A percentile compares a stretch with the other conserved stretches of the same genome.
phyloP scores from a whole-genome alignment of 768 basidiomycete genomes.

The Suillus discolor region DNA sequence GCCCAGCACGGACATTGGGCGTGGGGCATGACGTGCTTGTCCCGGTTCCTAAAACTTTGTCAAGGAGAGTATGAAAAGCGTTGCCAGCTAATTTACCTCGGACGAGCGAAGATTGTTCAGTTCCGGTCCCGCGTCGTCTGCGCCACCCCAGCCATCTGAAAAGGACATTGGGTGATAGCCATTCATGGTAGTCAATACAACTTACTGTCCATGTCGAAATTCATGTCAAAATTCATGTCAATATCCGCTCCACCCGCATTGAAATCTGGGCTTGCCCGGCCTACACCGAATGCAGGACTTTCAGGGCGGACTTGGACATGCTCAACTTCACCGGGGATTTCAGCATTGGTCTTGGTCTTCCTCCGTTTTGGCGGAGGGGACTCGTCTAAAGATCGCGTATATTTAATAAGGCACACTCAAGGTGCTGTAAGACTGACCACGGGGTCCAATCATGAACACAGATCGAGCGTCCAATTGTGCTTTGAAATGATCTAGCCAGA shows the following conservation, averaged over 20 bases:
- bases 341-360: conserved; percentile 31
- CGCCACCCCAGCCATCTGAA: conserved; percentile 26
- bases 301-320: background rate
- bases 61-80: conserved; percentile 12
- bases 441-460: conserved; percentile 20
- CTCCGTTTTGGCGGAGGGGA: conserved; percentile 49
- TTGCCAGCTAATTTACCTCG: conserved; percentile 48
- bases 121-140: conserved; percentile 19
- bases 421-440: background rate
- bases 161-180: background rate
- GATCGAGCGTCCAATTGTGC: conserved; percentile 68
- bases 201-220: conserved; percentile 28
- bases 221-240: conserved; percentile 22
- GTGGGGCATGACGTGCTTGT: conserved; percentile 76
- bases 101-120: conserved; percentile 50
- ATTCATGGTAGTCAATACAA: background rate
- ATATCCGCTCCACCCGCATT: conserved; percentile 22
- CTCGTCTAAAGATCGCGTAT: conserved; percentile 33
- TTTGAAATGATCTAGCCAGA: conserved; percentile 76
- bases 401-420: background rate
- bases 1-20: conserved; percentile 52
- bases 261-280: background rate
- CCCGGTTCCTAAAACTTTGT: conserved; percentile 69
- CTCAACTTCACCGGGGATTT: background rate
- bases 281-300: background rate